Base-by-base conservation (phyloP, 805 yeast genomes). In the Candida suzukii region DNA sequence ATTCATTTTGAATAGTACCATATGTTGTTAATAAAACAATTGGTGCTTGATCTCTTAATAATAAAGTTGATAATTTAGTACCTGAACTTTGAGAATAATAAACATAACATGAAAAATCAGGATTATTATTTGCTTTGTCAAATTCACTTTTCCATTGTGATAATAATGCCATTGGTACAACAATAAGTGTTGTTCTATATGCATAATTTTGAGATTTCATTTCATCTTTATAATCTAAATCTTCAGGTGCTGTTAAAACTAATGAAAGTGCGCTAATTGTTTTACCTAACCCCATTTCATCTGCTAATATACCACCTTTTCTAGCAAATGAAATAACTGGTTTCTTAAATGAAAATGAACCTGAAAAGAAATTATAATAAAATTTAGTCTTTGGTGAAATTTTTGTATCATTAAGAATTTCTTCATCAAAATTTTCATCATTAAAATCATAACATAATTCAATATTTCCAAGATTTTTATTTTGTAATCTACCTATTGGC, bases 241-340 rank as follows among this genome's bases (percentile, higher is more conserved):
- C 90, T 36, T 51, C 57, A 0, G 88, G 85, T 10, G 72, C 79
- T 0, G 86, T 71, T 42, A 83, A 76, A 12, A 90, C 69, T 38
- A 91, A 62, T 0, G 96, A 73, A 40, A 88, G 61, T 0, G 95
- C 78, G 1, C 95, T 83, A 20, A 90, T 83, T 0, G 98, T 90
- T 56, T 90, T 90, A 34, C 98, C 98, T 9, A 90, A 68, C 0
- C 98, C 98, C 98, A 90, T 90, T 58, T 90, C 98, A 64, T 90
- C 98, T 0, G 97, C 95, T 14, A 90, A 64, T 18, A 90, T 84
- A 2, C 98, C 98, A 29, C 98, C 97, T 38, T 70, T 68, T 38
- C 81, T 71, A 17, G 73, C 53, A 2, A 80, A 68, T 43, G 71
- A 76, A 32, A 88, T 65, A 12, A 78, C 51, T 1, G 96, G 97